Evolutionary conservation across 441 rosid genomes (phyloP).

Genomic region (Croton setiger): DNA sequence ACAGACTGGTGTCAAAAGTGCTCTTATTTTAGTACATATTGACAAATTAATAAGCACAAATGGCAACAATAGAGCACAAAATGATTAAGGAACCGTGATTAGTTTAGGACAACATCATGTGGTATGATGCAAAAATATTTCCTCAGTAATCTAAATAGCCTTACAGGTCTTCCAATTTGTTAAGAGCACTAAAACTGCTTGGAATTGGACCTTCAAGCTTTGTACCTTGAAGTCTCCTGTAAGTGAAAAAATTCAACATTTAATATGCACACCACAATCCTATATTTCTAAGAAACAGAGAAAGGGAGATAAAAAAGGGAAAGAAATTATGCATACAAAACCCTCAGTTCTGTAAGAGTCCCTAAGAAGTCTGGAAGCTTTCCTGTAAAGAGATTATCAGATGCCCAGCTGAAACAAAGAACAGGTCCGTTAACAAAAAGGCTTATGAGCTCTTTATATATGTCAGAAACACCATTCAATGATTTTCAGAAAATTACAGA

Average conservation of each 20-base stretch:
- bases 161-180: constrained; percentile 47
- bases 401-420: constrained; percentile 49
- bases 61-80: neutral
- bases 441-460: neutral
- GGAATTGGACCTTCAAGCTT: constrained; percentile 59
- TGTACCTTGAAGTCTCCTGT: constrained; percentile 49
- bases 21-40: neutral
- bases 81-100: neutral
- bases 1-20: constrained; percentile 1
- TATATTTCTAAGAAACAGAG: neutral
- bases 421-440: neutral
- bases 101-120: neutral
- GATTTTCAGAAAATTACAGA: constrained; percentile 32
- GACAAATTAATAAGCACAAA: neutral
- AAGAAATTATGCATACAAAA: constrained; percentile 35
- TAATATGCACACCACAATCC: neutral
- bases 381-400: constrained; percentile 52
- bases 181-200: constrained; percentile 37
- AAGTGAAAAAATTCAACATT: constrained; percentile 8
- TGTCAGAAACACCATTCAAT: constrained; percentile 7
- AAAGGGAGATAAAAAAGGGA: constrained; percentile 1
- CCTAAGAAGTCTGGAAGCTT: constrained; percentile 48
- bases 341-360: constrained; percentile 36
- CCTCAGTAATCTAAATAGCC: constrained; percentile 9
- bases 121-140: neutral